Base-by-base conservation (phyloP, 2,329 filamentous ascomycete species). In the Sporothrix curviconia region DNA sequence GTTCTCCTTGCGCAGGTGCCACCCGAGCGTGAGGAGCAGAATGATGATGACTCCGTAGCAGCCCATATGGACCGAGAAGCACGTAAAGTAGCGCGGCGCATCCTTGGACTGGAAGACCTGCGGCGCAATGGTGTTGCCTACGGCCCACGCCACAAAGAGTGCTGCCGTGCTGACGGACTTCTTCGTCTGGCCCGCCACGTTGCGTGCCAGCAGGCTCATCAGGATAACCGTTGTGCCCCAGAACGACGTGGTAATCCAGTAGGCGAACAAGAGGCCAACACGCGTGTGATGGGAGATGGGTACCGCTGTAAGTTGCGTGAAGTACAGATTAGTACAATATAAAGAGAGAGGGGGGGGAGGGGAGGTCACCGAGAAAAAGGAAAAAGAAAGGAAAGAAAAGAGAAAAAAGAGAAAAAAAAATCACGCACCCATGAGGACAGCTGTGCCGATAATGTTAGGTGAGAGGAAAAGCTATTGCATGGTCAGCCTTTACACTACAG, bases 231-330 rank as follows among this genome's bases (percentile, higher is more conserved):
- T 64, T 86, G 82, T 0, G 85, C 86, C 0, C 86, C 86, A 90
- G 78, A 90, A 91, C 7, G 85, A 89, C 19, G 90, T 76, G 0
- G 59, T 85, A 60, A 90, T 85, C 72, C 90, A 91, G 75, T 90
- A 91, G 65, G 78, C 81, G 64, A 90, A 81, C 14, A 90, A 72
- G 0, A 91, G 76, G 5, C 87, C 87, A 28, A 85, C 69, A 36
- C 76, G 75, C 39, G 74, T 80, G 7, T 76, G 74, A 62, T 85
- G 84, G 24, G 79, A 69, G 8, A 90, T 77, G 0, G 82, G 24
- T 3, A 46, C 43, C 15, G 43, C 43, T 46, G 12, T 11, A 24
- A 42, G 37, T 19, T 8, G 85, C 79, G 90, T 86, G n/a, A n/a
- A n/a, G n/a, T n/a, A n/a, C n/a, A n/a, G n/a, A n/a, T n/a, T 56